Evolutionary conservation across 2,329 filamentous ascomycete species (phyloP), one percentile per base, ranked within the genome.

Genomic region (Lecanicillium sp.): DNA sequence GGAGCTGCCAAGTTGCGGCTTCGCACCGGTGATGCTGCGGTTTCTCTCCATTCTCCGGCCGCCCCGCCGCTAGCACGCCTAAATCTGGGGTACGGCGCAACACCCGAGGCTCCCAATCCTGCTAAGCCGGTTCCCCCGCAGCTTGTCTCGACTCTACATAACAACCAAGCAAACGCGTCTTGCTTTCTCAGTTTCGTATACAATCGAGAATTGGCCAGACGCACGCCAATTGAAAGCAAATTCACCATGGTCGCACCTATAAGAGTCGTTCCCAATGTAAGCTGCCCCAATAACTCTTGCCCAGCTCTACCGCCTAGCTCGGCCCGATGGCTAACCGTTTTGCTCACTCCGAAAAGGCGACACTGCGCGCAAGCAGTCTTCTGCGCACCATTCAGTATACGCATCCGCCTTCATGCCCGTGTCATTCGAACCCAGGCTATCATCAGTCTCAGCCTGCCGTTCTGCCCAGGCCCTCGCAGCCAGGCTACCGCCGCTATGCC

Each of bases 361-460:
- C 81, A 24, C 73, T 77, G 39, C 74, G 83, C 55, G 87, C 87
- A 14, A 70, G 82, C 51, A 87, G 77, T 56, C 76, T 91, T 42
- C 82, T 97, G 42, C 84, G 87, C 47, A 90, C 91, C n/a, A 82
- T 98, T 48, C 91, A 95, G 66, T 94, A 85, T 65, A 86, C 85
- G 2, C 91, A 93, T 63, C 90, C 88, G 50, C 89, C 89, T 5
- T 82, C 78, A 45, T 96, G 90, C 62, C 93, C 93, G 1, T 97
- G 93, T 67, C 93, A 98, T 64, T 86, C 87, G 36, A 96, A 95
- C 59, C 88, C 90, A 10, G 78, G 78, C 44, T 82, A 91, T 62
- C 86, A 91, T 57, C 83, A 90, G 64, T 56, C 77, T 32, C 74
- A 75, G 33, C 69, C 79, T 33, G 72, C 78, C 51, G 69, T 90